These are phyloP conservation scores for Trichoderma sp. DNA, from an alignment of 2,329 filamentous ascomycete genomes.

Conservation along the genomic window DNA sequence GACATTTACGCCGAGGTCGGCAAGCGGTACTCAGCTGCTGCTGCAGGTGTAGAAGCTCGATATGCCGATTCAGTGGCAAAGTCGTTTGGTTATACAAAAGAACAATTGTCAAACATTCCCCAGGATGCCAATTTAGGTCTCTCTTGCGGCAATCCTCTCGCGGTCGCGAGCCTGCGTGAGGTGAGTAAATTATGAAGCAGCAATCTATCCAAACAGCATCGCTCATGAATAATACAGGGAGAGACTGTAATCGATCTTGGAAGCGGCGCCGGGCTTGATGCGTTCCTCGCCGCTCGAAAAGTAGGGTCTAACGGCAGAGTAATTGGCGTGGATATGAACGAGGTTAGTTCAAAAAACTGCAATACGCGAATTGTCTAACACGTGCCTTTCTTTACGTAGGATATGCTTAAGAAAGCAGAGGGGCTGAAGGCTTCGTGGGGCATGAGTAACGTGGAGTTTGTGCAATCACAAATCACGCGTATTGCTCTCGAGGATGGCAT, in stretches of 20 bases:
- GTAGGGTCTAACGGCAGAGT: slow-evolving; percentile 51
- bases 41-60: slow-evolving; percentile 32
- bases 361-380: neutral
- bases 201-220: neutral
- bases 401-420: slow-evolving; percentile 56
- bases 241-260: slow-evolving; percentile 61
- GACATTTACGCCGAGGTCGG: slow-evolving; percentile 40
- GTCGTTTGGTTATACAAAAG: slow-evolving; percentile 54
- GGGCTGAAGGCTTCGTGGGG: slow-evolving; percentile 44
- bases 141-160: slow-evolving; percentile 57
- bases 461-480: slow-evolving; percentile 53
- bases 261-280: slow-evolving; percentile 59
- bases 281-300: slow-evolving; percentile 54
- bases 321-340: slow-evolving; percentile 63
- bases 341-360: slow-evolving; percentile 39
- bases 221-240: slow-evolving; percentile 36
- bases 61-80: slow-evolving; percentile 48
- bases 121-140: slow-evolving; percentile 53
- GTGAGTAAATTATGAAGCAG: slow-evolving; percentile 32
- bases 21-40: slow-evolving; percentile 40
- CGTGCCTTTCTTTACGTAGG: slow-evolving; percentile 31
- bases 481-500: slow-evolving; percentile 49
- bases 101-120: slow-evolving; percentile 50
- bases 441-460: slow-evolving; percentile 51
- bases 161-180: slow-evolving; percentile 48